Evolutionary conservation across 2,329 filamentous ascomycete species (phyloP).

Genomic region (Neurospora sp.): DNA sequence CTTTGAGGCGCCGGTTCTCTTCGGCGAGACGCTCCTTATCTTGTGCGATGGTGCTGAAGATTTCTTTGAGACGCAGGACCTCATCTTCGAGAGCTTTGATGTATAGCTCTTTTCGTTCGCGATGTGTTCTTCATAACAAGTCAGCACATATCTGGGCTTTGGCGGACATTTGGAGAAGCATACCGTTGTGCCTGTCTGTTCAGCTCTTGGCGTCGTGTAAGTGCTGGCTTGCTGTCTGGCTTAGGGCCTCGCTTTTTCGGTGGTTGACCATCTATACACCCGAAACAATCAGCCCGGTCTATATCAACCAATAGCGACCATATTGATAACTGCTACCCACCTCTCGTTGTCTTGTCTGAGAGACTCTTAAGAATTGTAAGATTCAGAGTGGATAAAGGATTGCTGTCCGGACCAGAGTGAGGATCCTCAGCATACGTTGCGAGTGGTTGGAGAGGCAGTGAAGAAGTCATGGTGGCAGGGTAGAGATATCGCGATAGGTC

Average conservation of each 20-base stretch:
- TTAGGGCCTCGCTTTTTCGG: slow-evolving; percentile 90
- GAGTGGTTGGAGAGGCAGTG: slow-evolving; percentile 29
- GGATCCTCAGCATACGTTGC: slow-evolving; percentile 10
- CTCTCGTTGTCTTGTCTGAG: slow-evolving; percentile 65
- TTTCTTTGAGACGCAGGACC: slow-evolving; percentile 77
- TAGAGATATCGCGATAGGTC: slow-evolving; percentile 11
- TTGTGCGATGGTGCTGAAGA: slow-evolving; percentile 61
- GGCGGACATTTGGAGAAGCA: slow-evolving; percentile 12
- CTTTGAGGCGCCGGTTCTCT: slow-evolving; percentile 68
- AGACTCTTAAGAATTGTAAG: slow-evolving; percentile 56
- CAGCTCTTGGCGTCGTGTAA: slow-evolving; percentile 84
- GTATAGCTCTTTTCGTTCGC: slow-evolving; percentile 92
- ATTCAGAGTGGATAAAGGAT: slow-evolving; percentile 36
- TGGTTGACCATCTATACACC: slow-evolving; percentile 60
- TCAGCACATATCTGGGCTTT: not conserved
- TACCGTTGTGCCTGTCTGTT: slow-evolving; percentile 95
- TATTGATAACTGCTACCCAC: slow-evolving; percentile 40
- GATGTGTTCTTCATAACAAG: slow-evolving; percentile 63
- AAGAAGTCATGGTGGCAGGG: slow-evolving; percentile 34
- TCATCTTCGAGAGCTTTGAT: slow-evolving; percentile 91
- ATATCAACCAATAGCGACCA: not conserved
- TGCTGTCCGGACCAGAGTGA: slow-evolving; percentile 25
- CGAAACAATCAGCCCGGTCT: not conserved
- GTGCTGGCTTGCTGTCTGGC: slow-evolving; percentile 87
- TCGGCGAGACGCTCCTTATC: slow-evolving; percentile 67